Evolutionary conservation across 192 early-diverging fungal genomes (phyloP).

Genomic region (Chytriomyces sp.): DNA sequence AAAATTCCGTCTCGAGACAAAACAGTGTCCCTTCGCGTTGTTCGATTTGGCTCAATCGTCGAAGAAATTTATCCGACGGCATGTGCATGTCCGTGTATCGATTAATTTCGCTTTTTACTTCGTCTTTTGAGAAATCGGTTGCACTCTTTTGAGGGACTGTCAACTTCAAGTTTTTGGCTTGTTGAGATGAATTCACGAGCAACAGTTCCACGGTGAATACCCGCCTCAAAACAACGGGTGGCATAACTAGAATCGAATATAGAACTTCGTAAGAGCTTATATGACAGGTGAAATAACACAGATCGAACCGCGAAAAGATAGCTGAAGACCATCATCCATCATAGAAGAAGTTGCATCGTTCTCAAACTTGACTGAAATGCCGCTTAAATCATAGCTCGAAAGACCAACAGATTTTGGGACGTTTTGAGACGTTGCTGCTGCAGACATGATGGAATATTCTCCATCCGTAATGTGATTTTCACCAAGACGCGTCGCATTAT

Average conservation of each 20-base stretch:
- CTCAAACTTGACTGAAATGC: not conserved
- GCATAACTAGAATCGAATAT: conserved; percentile 23
- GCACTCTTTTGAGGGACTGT: conserved; percentile 24
- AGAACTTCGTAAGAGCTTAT: not conserved
- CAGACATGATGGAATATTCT: not conserved
- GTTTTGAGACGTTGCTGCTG: not conserved
- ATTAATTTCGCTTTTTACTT: not conserved
- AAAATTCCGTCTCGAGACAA: conserved; percentile 46
- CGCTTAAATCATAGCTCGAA: conserved; percentile 5
- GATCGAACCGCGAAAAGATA: conserved; percentile 18
- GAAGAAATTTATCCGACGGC: conserved; percentile 16
- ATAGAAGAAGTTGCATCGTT: not conserved
- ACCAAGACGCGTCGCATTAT: too few species aligned
- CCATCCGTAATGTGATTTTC: too few species aligned
- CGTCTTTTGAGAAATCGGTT: not conserved
- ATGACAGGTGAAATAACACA: not conserved
- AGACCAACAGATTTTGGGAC: not conserved
- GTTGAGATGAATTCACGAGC: conserved; percentile 36
- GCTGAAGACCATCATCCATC: conserved; percentile 7
- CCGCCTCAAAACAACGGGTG: conserved; percentile 37
- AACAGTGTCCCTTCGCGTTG: conserved; percentile 41
- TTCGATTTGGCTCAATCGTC: conserved; percentile 22
- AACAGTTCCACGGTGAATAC: conserved; percentile 50
- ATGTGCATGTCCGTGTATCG: conserved; percentile 13
- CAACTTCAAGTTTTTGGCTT: conserved; percentile 12